Evolutionary conservation across 2,329 filamentous ascomycete genomes (phyloP).

Genomic region (Fusarium nematophilum): DNA sequence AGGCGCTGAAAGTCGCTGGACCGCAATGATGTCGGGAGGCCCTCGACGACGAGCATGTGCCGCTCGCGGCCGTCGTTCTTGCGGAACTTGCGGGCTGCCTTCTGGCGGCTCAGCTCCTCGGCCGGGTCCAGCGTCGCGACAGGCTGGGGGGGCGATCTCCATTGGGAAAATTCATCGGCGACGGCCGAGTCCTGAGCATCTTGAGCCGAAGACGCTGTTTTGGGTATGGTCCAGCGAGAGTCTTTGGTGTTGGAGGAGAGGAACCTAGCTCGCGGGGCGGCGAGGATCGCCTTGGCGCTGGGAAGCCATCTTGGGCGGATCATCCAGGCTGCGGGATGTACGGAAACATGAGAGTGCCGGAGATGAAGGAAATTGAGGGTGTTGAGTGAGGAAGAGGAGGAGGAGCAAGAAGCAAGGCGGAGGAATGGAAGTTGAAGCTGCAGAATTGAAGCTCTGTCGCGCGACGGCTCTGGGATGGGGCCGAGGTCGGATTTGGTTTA

Average conservation of each 20-base stretch:
- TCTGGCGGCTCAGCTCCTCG: not conserved
- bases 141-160: not conserved
- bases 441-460: conserved; percentile 14
- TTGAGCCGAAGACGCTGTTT: not conserved
- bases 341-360: conserved; percentile 30
- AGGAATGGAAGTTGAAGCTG: not conserved
- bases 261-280: conserved; percentile 21
- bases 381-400: not conserved
- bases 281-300: conserved; percentile 36
- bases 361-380: not conserved
- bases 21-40: conserved; percentile 68
- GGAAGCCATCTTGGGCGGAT: conserved; percentile 45
- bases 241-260: conserved; percentile 1
- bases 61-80: not conserved
- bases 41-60: conserved; percentile 66
- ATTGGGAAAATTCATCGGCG: not conserved
- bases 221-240: not conserved
- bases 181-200: not conserved
- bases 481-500: conserved; percentile 30
- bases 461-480: conserved; percentile 11
- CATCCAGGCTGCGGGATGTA: conserved; percentile 42
- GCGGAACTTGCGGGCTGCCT: not conserved
- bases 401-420: no score
- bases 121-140: not conserved
- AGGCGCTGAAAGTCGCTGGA: conserved; percentile 79